Percentiles rank a stretch among this genome's conserved stretches.
Evolutionary conservation across 164 flowering plant species (phyloP).

Genomic region (Berberis vulgaris): DNA sequence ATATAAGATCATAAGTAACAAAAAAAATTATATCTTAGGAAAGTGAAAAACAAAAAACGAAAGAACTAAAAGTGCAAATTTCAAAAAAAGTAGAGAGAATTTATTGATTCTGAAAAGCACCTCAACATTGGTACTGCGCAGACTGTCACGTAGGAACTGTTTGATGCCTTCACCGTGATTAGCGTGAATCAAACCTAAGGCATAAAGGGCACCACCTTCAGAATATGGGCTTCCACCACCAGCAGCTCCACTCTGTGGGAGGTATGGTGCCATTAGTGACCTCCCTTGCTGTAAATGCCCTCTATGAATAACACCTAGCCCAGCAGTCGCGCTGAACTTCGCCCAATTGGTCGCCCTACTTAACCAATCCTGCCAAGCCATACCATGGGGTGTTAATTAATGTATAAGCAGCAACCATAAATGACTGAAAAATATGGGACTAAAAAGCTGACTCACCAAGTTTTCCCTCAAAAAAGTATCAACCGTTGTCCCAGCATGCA

Average conservation of each 20-base stretch:
- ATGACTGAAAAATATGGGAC: neutral
- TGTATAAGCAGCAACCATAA: neutral
- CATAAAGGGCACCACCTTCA: slow-evolving; percentile 98
- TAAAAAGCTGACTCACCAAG: slow-evolving; percentile 36
- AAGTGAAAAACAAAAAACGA: neutral
- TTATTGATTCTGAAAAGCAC: slow-evolving; percentile 20
- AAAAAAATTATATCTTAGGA: too few relatives aligned
- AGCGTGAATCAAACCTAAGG: slow-evolving; percentile 88
- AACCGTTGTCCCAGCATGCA: slow-evolving; percentile 97
- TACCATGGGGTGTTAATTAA: neutral
- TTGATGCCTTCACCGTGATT: slow-evolving; percentile 95
- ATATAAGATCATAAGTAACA: neutral
- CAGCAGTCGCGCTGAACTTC: slow-evolving; percentile 92
- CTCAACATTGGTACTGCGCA: slow-evolving; percentile 79
- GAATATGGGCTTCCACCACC: slow-evolving; percentile 94
- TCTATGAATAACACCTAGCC: slow-evolving; percentile 82
- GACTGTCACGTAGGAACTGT: slow-evolving; percentile 80
- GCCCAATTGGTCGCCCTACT: slow-evolving; percentile 96
- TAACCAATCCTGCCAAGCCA: slow-evolving; percentile 61
- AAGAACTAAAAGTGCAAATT: too few relatives aligned
- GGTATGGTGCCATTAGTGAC: slow-evolving; percentile 88
- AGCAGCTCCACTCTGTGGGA: slow-evolving; percentile 78
- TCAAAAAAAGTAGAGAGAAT: neutral
- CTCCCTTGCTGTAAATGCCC: slow-evolving; percentile 91
- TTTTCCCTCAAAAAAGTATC: slow-evolving; percentile 89